phyloP scores from a whole-genome alignment of 805 yeast genomes.

The Candida parachauliodes region DNA sequence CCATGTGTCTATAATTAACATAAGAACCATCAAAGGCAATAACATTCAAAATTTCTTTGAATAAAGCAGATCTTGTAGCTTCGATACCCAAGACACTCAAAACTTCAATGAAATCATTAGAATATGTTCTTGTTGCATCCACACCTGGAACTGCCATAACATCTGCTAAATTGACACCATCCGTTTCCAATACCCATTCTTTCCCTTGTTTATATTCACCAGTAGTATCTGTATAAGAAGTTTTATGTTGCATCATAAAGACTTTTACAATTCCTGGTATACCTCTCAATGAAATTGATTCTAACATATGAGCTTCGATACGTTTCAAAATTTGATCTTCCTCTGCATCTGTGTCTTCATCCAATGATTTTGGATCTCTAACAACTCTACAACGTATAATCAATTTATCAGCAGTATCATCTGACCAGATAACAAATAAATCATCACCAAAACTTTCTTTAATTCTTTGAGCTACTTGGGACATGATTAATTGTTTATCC shows the following conservation, averaged over 20 bases:
- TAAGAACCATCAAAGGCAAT: constrained; percentile 99
- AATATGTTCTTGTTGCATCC: constrained; percentile 84
- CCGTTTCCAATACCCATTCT: constrained; percentile 99
- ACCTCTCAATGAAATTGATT: constrained; percentile 92
- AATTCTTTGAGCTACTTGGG: constrained; percentile 95
- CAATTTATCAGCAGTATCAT: constrained; percentile 96
- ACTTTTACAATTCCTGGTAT: constrained; percentile 89
- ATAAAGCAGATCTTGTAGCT: constrained; percentile 93
- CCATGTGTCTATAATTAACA: constrained; percentile 98
- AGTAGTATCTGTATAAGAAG: constrained; percentile 64
- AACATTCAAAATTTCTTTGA: constrained; percentile 91
- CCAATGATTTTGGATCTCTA: constrained; percentile 90
- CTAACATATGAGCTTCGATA: constrained; percentile 94
- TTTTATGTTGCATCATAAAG: constrained; percentile 83
- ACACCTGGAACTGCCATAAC: constrained; percentile 96
- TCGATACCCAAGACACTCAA: constrained; percentile 95
- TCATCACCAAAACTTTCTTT: constrained; percentile 92
- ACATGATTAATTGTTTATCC: constrained; percentile 96
- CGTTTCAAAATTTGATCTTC: constrained; percentile 96
- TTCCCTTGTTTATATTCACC: constrained; percentile 88
- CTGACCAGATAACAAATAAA: constrained; percentile 97
- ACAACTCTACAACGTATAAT: constrained; percentile 97
- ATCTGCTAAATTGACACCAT: constrained; percentile 93
- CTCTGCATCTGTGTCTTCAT: constrained; percentile 91
- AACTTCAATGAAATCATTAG: constrained; percentile 95